Evolutionary conservation across 805 yeast genomes (phyloP), one percentile per base, ranked within the genome.

Genomic region (Candida bentonensis): DNA sequence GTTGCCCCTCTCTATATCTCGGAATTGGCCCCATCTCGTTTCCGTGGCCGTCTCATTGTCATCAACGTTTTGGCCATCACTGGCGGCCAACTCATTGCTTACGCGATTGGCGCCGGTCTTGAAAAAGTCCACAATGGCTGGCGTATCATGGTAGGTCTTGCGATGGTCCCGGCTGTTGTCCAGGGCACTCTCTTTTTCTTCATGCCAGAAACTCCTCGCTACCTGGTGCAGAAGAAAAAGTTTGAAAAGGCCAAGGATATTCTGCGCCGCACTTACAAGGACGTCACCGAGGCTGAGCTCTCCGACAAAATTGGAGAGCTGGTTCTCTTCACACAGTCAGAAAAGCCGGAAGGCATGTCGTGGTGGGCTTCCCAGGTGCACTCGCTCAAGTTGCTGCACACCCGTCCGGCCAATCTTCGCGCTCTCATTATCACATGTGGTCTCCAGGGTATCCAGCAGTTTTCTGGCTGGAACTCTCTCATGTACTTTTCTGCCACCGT

Each of bases 191-290:
- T 85, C 42, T 88, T 92, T 59, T 61, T 77, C 55, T 88, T 85
- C 66, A 73, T 89, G 62, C 97, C 98, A 11, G 98, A 89, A 58
- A 87, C 97, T 11, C 98, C 98, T 47, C 76, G 98, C 61, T 89
- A 66, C 60, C 78, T 89, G 55, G 78, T 89, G 41, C 77, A 82
- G 69, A 74, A 77, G 50, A 82, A 82, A 43, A 66, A 75, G 42
- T 51, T 68, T 21, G 85, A 76, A 2, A 68, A 66, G 49, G 97
- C 97, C 15, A 71, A 70, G 40, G 57, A 62, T 9, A 94, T 87
- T 2, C 63, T 89, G 39, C 62, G 67, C 23, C 76, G 64, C 60
- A 76, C 82, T 28, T 82, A 88, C 59, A 61, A 64, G 22, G 71
- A 74, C 47, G 78, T 88, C 2, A 65, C 83, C 5, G 78, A 76